phyloP scores from a whole-genome alignment of 495 filamentous ascomycete genomes.

The Lasiosphaeria hispida region DNA sequence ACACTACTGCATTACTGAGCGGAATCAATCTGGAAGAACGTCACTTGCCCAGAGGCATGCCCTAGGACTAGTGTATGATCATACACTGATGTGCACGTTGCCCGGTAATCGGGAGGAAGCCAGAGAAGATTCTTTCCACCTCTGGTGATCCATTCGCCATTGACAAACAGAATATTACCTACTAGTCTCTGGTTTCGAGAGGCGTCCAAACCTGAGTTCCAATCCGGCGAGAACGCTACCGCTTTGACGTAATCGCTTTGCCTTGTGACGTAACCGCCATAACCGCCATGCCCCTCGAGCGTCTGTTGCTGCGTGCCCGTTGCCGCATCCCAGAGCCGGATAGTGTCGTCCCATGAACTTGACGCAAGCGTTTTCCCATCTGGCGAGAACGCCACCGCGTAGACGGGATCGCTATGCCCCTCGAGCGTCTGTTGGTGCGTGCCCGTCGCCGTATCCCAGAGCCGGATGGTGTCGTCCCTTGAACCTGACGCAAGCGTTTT shows the following conservation, averaged over 20 bases:
- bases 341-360: constrained; percentile 23
- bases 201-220: background rate
- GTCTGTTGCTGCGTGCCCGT: background rate
- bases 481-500: constrained; percentile 31
- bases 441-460: constrained; percentile 36
- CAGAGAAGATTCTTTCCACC: background rate
- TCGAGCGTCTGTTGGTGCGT: constrained; percentile 11
- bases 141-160: background rate
- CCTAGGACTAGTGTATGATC: constrained; percentile 4
- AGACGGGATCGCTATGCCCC: constrained; percentile 16
- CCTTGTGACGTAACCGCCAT: background rate
- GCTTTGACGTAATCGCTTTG: background rate
- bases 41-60: background rate
- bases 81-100: background rate
- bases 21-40: background rate
- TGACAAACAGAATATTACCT: background rate
- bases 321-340: constrained; percentile 16
- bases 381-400: constrained; percentile 37
- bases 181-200: background rate
- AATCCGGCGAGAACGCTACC: constrained; percentile 4
- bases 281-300: constrained; percentile 7
- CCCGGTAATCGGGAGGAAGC: constrained; percentile 6
- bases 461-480: constrained; percentile 29
- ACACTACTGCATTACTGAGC: background rate
- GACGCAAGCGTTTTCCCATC: constrained; percentile 26